Evolutionary conservation across 1,139 yeast species (phyloP), one percentile per base, ranked within the genome.

Genomic region (Yamadazyma triangularis): DNA sequence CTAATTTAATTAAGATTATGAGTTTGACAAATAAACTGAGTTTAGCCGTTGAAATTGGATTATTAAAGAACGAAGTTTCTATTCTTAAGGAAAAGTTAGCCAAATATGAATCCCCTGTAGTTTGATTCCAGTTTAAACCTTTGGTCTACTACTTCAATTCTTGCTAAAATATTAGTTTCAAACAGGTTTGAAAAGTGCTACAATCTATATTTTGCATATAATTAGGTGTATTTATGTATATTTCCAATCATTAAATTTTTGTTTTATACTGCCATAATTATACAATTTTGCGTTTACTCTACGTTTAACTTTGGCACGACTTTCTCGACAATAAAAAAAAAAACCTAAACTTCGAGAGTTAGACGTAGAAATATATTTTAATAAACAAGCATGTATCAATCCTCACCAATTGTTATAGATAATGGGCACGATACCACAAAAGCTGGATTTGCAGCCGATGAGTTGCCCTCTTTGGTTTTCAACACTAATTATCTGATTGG

Each of bases 21-120:
- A 77, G 88, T 40, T 78, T 70, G 50, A 86, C 94, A 12, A 77
- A 77, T 46, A 71, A 82, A 28, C 81, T 81, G 45, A 85, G 84
- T 45, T 64, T 79, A 41, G 74, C 81, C 39, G 73, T 84, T 26
- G 88, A 83, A 52, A 54, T 82, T 26, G 86, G 82, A 11, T 53
- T 81, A 27, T 59, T 83, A 31, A 70, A 73, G 40, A 58, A 37
- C 30, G 43, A 44, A 28, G 30, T 42, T 11, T 25, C 26, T 8
- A 27, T 12, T 2, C 41, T 43, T 29, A 39, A 36, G 24, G 32
- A 31, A 20, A 37, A 38, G 24, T 29, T 42, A 16, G 21, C 27
- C 2, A 35, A 34, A 26, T 34, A 34, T 24, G 35, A 38, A 23
- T n/a, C n/a, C n/a, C n/a, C n/a, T n/a, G n/a, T n/a, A n/a, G n/a